These are phyloP conservation scores for Hansenula sp. DNA, from an alignment of 1,139 yeast species.

Conservation along the genomic window DNA sequence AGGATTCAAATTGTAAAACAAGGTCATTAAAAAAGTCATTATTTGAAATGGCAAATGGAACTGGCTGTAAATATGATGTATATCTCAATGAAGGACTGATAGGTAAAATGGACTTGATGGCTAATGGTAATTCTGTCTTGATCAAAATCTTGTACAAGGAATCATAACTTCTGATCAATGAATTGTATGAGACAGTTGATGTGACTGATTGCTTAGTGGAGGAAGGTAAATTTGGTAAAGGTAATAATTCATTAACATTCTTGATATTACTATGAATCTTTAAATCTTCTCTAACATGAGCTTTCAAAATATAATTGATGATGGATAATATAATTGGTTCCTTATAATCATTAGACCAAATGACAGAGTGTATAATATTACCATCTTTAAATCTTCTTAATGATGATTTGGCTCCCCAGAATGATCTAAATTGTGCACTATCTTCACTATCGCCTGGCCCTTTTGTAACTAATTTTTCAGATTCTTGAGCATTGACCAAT, in stretches of 20 bases:
- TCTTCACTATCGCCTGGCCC: constrained; percentile 76
- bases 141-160: constrained; percentile 48
- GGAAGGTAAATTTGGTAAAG: constrained; percentile 58
- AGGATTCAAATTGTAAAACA: constrained; percentile 81
- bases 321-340: constrained; percentile 70
- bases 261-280: constrained; percentile 38
- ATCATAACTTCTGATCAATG: constrained; percentile 63
- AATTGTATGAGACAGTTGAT: constrained; percentile 50
- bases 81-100: constrained; percentile 69
- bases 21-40: constrained; percentile 82
- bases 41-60: constrained; percentile 72
- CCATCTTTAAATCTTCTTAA: constrained; percentile 92
- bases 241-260: constrained; percentile 48
- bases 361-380: constrained; percentile 80
- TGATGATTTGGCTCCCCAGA: constrained; percentile 89
- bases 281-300: constrained; percentile 54
- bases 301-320: constrained; percentile 54
- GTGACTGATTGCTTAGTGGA: constrained; percentile 50
- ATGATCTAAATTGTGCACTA: constrained; percentile 63
- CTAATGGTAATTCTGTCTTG: constrained; percentile 59
- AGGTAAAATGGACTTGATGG: constrained; percentile 68
- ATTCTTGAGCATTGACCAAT: constrained; percentile 65
- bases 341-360: constrained; percentile 64
- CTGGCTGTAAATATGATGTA: constrained; percentile 74
- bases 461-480: constrained; percentile 77